Base-by-base conservation (phyloP, 352 stramenopile genomes). In the Aphanomyces cochlioides region DNA sequence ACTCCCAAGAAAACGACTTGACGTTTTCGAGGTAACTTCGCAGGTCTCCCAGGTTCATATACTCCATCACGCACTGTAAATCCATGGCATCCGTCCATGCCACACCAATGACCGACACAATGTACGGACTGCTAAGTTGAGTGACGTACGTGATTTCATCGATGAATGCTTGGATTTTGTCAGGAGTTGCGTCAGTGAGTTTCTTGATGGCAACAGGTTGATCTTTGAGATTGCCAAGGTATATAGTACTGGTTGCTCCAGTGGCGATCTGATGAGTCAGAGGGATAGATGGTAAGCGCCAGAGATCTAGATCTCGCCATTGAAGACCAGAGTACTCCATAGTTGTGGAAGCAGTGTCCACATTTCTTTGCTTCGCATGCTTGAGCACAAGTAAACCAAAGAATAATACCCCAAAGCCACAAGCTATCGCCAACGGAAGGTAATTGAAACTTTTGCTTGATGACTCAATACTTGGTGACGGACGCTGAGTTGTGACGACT, bases 21-120 rank as follows among this genome's bases (percentile, higher is more conserved):
- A n/a, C 7, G 6, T 67, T 54, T 17, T 21, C 43, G 17, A 67
- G 40, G 5, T 47, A 72, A 4, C 50, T 17, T 15, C 41, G 36
- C 41, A 72, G 37, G 41, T 72, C 66, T 12, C 66, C 66, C 12
- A 50, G 12, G 37, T 64, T 48, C 66, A 72, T 72, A 28, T 67
- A 72, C 66, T 72, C 66, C 21, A 66, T 39, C 19, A 72, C 48
- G 43, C 13, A n/a, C 34, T 72, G 48, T 5, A 72, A 28, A 39
- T 72, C 37, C 12, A 17, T 47, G 2, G 48, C 7, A 13, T 40
- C 12, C 10, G 66, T 72, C 63, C 63, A 69, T 21, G 63, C 47
- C 15, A 21, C 63, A 7, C 63, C 63, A n/a, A 69, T 7, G 3
- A 69, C 21, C 15, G 47, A 47, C 3, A 69, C 50, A 57, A 69